A percentile compares a stretch with the other conserved stretches of the same genome.
Evolutionary conservation across 768 basidiomycete genomes (phyloP).

Genomic region (Amanita fuliginea): DNA sequence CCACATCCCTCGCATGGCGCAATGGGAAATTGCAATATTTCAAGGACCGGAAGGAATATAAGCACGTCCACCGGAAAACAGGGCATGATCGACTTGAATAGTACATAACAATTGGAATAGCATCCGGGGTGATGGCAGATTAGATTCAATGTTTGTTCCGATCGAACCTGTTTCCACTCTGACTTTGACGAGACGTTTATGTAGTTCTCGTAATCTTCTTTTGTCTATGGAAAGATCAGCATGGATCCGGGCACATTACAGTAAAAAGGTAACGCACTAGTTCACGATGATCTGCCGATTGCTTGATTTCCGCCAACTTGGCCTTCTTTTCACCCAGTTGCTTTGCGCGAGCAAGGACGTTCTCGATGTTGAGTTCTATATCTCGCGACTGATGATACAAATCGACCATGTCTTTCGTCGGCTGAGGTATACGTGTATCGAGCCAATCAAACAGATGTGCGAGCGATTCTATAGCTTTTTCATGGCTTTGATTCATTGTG

Average conservation of each 20-base stretch:
- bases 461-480: slow-evolving; percentile 8
- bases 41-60: neutral
- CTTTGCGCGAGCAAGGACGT: slow-evolving; percentile 6
- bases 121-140: neutral
- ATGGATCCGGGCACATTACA: neutral
- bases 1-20: neutral
- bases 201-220: neutral
- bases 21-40: neutral
- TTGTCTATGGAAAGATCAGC: neutral
- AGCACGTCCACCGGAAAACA: neutral
- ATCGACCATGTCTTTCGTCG: slow-evolving; percentile 9
- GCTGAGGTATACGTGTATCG: slow-evolving; percentile 8
- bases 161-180: neutral
- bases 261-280: neutral
- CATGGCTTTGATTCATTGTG: neutral
- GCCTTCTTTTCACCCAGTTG: slow-evolving; percentile 6
- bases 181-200: neutral
- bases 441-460: slow-evolving; percentile 10
- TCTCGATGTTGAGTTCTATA: slow-evolving; percentile 6
- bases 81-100: neutral
- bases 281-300: neutral
- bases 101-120: neutral
- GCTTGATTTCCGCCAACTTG: neutral
- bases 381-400: slow-evolving; percentile 7
- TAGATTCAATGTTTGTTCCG: neutral